Percentiles rank a stretch among this genome's conserved stretches.
These are phyloP conservation scores for Polymyxa betae DNA, from an alignment of 208 protist genomes.

Conservation along the genomic window DNA sequence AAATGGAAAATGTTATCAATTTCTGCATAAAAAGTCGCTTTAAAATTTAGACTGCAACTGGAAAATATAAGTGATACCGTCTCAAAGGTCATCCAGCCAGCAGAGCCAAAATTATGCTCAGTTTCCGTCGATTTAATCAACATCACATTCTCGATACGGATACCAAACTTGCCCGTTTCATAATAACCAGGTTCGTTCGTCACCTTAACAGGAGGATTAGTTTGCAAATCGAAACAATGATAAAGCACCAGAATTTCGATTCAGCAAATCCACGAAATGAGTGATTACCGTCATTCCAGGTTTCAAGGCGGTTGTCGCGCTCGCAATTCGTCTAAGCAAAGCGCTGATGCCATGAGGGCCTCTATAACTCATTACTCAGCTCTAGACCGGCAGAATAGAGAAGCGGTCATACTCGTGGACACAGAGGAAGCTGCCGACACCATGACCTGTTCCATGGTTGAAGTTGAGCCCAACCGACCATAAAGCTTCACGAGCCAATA, in stretches of 20 bases:
- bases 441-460: constrained; percentile 71
- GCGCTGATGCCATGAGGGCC: constrained; percentile 29
- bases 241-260: no score
- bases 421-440: constrained; percentile 64
- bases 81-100: neutral
- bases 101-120: constrained; percentile 70
- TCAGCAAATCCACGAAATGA: neutral
- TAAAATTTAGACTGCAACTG: neutral
- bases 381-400: neutral
- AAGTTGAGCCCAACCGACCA: constrained; percentile 67
- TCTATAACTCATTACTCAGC: neutral
- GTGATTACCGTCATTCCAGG: constrained; percentile 23
- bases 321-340: constrained; percentile 6
- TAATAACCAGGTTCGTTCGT: constrained; percentile 88
- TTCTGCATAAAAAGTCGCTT: no score
- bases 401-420: constrained; percentile 69
- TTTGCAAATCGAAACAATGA: no score
- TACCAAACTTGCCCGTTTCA: constrained; percentile 92
- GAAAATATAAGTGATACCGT: neutral
- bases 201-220: no score
- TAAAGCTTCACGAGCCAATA: constrained; percentile 60
- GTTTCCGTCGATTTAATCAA: constrained; percentile 57
- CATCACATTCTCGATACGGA: constrained; percentile 96
- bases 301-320: constrained; percentile 11
- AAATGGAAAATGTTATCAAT: no score